A percentile compares a stretch with the other conserved stretches of the same genome.
Evolutionary conservation across 2,329 filamentous ascomycete genomes (phyloP).

Genomic region (Cercospora sp.): DNA sequence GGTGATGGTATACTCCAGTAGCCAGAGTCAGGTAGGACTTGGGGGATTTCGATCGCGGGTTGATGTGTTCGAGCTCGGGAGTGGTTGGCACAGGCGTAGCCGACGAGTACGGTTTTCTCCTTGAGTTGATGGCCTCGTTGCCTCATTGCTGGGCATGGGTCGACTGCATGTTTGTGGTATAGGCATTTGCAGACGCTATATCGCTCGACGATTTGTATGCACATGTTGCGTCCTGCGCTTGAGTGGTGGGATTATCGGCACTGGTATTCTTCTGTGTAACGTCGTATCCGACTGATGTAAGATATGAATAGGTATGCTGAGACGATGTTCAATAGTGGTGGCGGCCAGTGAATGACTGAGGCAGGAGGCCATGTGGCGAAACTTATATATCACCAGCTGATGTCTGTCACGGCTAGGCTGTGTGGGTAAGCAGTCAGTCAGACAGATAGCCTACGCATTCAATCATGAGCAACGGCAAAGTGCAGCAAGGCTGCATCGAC

Average conservation of each 20-base stretch:
- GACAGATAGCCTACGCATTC: slow-evolving; percentile 5
- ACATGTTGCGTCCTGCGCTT: slow-evolving; percentile 60
- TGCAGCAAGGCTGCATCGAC: slow-evolving; percentile 11
- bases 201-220: slow-evolving; percentile 80
- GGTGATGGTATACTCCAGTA: slow-evolving; percentile 23
- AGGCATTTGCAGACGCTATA: slow-evolving; percentile 85
- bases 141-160: slow-evolving; percentile 75
- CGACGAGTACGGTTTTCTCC: slow-evolving; percentile 76
- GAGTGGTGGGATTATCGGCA: background rate
- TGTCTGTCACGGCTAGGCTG: slow-evolving; percentile 1
- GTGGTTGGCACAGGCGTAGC: slow-evolving; percentile 66
- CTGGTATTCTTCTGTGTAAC: background rate
- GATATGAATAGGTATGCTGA: background rate
- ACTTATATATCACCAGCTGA: slow-evolving; percentile 3
- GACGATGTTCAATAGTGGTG: background rate
- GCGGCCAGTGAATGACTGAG: background rate
- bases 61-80: slow-evolving; percentile 5
- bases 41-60: background rate
- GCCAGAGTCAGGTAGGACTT: slow-evolving; percentile 28
- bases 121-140: slow-evolving; percentile 71
- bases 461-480: slow-evolving; percentile 6
- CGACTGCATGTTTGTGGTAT: slow-evolving; percentile 84
- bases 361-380: slow-evolving; percentile 6
- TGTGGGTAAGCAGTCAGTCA: slow-evolving; percentile 10
- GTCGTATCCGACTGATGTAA: background rate